These are phyloP conservation scores for Arthrobotrys musiformis DNA, from an alignment of 2,329 filamentous ascomycete species.

Conservation along the genomic window DNA sequence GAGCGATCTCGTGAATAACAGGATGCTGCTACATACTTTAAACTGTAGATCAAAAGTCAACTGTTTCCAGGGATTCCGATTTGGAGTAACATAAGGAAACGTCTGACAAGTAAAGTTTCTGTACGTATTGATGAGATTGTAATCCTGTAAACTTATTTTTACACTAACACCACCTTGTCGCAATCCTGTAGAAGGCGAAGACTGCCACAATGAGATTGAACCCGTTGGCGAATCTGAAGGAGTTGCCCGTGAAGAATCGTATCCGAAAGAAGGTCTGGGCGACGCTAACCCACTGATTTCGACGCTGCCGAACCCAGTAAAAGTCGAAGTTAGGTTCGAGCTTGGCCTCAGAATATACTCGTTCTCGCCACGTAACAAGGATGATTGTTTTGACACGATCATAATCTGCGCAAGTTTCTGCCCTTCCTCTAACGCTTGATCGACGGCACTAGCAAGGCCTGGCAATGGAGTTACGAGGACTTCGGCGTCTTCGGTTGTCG, in stretches of 20 bases:
- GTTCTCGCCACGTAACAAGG: conserved; percentile 22
- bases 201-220: conserved; percentile 36
- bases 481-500: neutral
- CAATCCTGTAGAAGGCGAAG: conserved; percentile 31
- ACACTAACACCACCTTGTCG: neutral
- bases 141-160: conserved; percentile 35
- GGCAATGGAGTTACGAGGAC: neutral
- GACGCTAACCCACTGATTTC: neutral
- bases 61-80: conserved; percentile 33
- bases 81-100: conserved; percentile 27
- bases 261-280: neutral
- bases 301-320: neutral
- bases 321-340: neutral
- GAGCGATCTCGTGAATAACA: neutral
- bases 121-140: conserved; percentile 35
- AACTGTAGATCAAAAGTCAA: conserved; percentile 48
- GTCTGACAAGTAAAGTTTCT: conserved; percentile 34
- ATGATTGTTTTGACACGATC: conserved; percentile 8
- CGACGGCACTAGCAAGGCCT: neutral
- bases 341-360: conserved; percentile 8
- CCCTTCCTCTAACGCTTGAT: conserved; percentile 11
- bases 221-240: neutral
- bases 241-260: neutral
- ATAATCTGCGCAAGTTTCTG: conserved; percentile 36
- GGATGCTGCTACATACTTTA: neutral